Evolutionary conservation across 106 monocot genomes (phyloP), one percentile per base, ranked within the genome.

Genomic region (Acorus calamus): DNA sequence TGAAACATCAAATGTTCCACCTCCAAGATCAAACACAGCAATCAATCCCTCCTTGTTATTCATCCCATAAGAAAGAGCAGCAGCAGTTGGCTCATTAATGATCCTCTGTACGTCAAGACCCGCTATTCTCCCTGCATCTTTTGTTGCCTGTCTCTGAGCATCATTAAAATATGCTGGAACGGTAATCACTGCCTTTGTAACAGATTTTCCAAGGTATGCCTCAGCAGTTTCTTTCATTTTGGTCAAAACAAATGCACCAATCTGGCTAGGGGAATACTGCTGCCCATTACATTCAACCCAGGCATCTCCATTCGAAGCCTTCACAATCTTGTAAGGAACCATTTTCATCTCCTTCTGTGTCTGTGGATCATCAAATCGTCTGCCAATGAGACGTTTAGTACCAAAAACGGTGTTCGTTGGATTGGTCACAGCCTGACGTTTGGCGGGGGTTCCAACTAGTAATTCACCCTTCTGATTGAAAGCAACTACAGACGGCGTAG

Each of bases 1-100:
- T 2, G 82, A 82, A 11, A 87, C 71, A 82, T 83, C 86, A 87
- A 86, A 86, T 5, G 81, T 86, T 56, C 81, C 86, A 11, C 86
- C 86, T 9, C 81, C 86, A 56, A 86, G 77, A 77, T 87, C 86
- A 77, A 87, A 79, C 45, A 87, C 86, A 4, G 79, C 86, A 13
- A 87, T 79, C 6, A 82, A 65, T 9, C 82, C 86, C 61, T 83
- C 77, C 53, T 77, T 83, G 53, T 80, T 80, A 12, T 69, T 80
- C 67, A 82, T 49, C 5, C 82, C 79, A 82, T 82, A 87, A 45
- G 82, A 82, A 64, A 87, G 82, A 10, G 86, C 79, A 50, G 86
- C 86, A 65, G 86, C 86, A 46, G 82, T 82, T 11, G 86, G 79
- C 44, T 82, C 86, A 77, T 86, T 81, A 54, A 82, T 86, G 41